Base-by-base conservation (phyloP, 2,329 filamentous ascomycete species). In the Botrytis hyacinthi region DNA sequence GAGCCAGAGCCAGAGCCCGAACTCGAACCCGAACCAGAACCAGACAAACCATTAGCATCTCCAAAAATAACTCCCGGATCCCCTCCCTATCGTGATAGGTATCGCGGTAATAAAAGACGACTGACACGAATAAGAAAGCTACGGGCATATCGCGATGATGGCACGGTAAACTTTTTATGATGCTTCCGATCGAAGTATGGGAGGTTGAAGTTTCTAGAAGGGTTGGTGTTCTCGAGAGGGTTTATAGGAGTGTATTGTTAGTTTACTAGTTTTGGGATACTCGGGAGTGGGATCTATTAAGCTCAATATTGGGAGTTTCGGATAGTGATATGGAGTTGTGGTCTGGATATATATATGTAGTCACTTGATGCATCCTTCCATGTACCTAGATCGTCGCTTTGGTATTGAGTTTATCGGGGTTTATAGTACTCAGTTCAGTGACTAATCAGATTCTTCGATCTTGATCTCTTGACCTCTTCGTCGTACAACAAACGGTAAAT, bases 221-320 rank as follows among this genome's bases (percentile, higher is more conserved):
- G 14, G 14, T 29, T 18, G 14, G 16, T 57, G 7, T 29, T 18
- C 0, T 29, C 0, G n/a, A 0, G 3, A n/a, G 3, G 18, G 18
- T 57, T 3, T 29, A 57, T 57, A 9, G 14, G n/a, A 0, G 6
- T 57, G 3, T 29, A 32, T 57, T 18, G n/a, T 29, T n/a, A n/a
- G n/a, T n/a, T n/a, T n/a, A n/a, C n/a, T n/a, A n/a, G n/a, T n/a
- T n/a, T n/a, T n/a, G n/a, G n/a, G n/a, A n/a, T n/a, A n/a, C n/a
- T n/a, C n/a, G n/a, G n/a, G n/a, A n/a, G n/a, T n/a, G n/a, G n/a
- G n/a, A n/a, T n/a, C 14, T 29, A 16, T 54, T 8, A 29, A 18
- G 0, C 3, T 54, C 1, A 1, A 9, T 29, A 54, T 29, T 29
- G 14, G 51, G n/a, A 35, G 35, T 6, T 54, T 29, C 14, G 6